Evolutionary conservation across 1,284 basidiomycete species (phyloP), one percentile per base, ranked within the genome.

Genomic region (Malassezia arunalokei): DNA sequence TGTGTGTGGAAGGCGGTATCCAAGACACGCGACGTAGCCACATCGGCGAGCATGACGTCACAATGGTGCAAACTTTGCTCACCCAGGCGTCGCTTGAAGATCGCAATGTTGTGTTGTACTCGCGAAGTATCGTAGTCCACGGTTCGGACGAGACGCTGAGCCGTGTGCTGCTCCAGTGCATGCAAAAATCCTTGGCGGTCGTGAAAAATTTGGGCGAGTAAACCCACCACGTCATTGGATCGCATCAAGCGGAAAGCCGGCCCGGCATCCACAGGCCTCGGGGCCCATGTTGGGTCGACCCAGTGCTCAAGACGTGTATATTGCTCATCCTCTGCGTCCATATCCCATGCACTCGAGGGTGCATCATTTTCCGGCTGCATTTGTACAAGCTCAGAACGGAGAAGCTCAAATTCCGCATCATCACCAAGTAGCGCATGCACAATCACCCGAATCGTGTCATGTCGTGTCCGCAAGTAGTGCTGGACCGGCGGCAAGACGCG

Each of bases 21-120:
- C 44, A 61, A 51, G 8, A 54, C 54, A 0, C 57, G 42, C 2
- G 66, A 69, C 6, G 63, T 54, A 7, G 59, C 59, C 2, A 72
- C 51, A 44, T 72, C 70, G n/a, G 57, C 56, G 2, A 72, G 57
- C 68, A 72, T 72, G n/a, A 71, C 62, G 41, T 72, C 70, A 59
- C 66, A 68, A 43, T 58, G 59, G 43, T 60, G 64, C 55, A 72
- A 58, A 38, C 60, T 64, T 20, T 51, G 51, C 49, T 63, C 64
- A 11, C 70, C 70, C 37, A 72, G 68, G 5, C 70, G 51, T 48
- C 62, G 63, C 56, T 69, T 72, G 49, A 72, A 59, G 32, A 67
- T 64, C 54, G 63, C 62, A 40, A 69, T 71, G 61, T 66, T 68
- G 41, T 59, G 65, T 17, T 67, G 66, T 24, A 56, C 60, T 14